phyloP scores from a whole-genome alignment of 345 rosid genomes.

The Eucalyptus erythrocorys region DNA sequence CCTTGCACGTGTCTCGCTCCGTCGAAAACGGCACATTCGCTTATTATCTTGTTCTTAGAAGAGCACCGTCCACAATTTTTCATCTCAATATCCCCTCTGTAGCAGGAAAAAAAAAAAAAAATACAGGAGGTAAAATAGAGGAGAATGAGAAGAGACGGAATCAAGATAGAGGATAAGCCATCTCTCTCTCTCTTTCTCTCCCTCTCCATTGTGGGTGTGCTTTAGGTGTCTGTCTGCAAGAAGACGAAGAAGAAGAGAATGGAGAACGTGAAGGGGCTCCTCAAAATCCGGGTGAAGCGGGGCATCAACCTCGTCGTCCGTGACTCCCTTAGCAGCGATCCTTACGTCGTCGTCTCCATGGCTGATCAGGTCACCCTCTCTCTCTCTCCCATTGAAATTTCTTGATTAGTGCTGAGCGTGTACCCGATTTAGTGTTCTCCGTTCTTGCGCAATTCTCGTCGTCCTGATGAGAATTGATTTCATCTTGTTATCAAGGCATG shows the following conservation, averaged over 20 bases:
- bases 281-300: constrained; percentile 24
- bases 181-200: neutral
- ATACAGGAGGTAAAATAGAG: neutral
- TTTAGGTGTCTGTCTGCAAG: neutral
- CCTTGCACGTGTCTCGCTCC: neutral
- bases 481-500: neutral
- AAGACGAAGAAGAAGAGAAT: neutral
- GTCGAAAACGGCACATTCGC: neutral
- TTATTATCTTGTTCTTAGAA: neutral
- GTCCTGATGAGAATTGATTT: neutral
- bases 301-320: constrained; percentile 34
- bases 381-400: neutral
- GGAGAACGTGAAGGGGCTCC: constrained; percentile 31
- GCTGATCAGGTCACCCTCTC: constrained; percentile 18
- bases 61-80: neutral
- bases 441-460: neutral
- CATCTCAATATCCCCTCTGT: neutral
- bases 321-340: constrained; percentile 39
- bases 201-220: neutral
- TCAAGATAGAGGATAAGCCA: neutral
- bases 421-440: neutral
- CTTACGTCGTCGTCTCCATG: constrained; percentile 35
- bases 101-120: neutral
- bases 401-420: neutral
- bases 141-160: neutral